Percentiles rank a stretch among this genome's conserved stretches.
These are phyloP conservation scores for Rhodotorula mucilaginosa DNA, from an alignment of 1,284 basidiomycete genomes.

Conservation along the genomic window DNA sequence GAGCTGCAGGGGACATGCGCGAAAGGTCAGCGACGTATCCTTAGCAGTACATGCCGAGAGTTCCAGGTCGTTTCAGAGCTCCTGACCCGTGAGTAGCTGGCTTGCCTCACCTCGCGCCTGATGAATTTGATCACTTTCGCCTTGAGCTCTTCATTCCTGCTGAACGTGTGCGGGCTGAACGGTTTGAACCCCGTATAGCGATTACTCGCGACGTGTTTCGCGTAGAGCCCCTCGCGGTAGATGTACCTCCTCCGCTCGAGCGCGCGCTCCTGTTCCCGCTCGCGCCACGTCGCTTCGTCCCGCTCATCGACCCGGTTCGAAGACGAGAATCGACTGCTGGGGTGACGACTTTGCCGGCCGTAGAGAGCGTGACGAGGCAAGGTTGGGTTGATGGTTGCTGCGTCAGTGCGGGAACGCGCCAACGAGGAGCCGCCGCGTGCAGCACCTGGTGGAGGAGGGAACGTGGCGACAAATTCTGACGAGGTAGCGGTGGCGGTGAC, in stretches of 20 bases:
- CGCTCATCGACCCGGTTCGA: background rate
- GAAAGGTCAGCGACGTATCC: no score
- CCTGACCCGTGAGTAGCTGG: no score
- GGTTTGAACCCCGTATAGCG: constrained; percentile 45
- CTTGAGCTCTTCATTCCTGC: constrained; percentile 32
- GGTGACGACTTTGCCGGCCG: constrained; percentile 6
- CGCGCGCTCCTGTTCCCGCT: constrained; percentile 38
- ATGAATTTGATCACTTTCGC: constrained; percentile 44
- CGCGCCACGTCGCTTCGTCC: constrained; percentile 31
- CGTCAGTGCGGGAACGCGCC: background rate
- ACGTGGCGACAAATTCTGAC: background rate
- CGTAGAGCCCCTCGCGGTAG: constrained; percentile 44
- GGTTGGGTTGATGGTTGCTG: background rate
- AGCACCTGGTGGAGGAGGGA: background rate
- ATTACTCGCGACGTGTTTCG: constrained; percentile 47
- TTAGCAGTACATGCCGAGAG: no score
- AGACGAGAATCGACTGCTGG: constrained; percentile 1
- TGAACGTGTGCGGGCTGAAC: constrained; percentile 38
- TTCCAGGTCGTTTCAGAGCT: no score
- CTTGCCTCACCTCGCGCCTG: constrained; percentile 41
- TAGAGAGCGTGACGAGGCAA: constrained; percentile 38
- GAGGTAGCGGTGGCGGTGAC: background rate
- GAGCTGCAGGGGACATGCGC: constrained; percentile 25
- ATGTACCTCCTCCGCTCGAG: constrained; percentile 43
- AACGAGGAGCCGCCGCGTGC: background rate